Percentiles rank a stretch among this genome's conserved stretches.
Conservation (phyloP, 257 asterid genomes). For the Solanum chilense region DNA sequence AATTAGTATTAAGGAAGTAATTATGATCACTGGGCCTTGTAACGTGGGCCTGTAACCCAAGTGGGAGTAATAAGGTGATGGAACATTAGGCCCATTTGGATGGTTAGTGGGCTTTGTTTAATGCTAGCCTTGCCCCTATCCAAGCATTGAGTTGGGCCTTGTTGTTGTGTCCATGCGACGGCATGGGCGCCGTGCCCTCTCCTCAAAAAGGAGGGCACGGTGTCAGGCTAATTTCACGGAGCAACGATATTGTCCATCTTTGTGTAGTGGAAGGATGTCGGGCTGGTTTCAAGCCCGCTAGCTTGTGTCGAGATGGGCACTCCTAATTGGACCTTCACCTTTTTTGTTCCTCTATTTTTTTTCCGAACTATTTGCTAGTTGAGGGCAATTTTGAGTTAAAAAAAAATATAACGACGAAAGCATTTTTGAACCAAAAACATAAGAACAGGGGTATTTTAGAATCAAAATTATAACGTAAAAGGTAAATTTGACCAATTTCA, state of each 20-base stretch:
- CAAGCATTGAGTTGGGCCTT: neutral
- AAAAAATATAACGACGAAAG: no score
- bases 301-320: no score
- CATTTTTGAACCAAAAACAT: neutral
- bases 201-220: slow-evolving; percentile 3
- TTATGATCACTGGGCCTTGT: neutral
- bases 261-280: no score
- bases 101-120: neutral
- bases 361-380: neutral
- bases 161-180: neutral
- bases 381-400: neutral
- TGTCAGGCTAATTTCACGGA: slow-evolving; percentile 9
- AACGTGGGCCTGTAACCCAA: neutral
- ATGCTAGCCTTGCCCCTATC: neutral
- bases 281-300: no score
- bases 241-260: slow-evolving; percentile 8
- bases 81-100: neutral
- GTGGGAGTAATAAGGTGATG: neutral
- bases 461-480: no score
- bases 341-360: neutral
- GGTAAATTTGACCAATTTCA: neutral
- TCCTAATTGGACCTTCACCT: neutral
- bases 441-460: no score
- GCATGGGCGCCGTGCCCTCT: neutral
- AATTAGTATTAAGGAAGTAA: neutral